Evolutionary conservation across 2,329 filamentous ascomycete species (phyloP), one percentile per base, ranked within the genome.

Genomic region (Penicillium vulpinum): DNA sequence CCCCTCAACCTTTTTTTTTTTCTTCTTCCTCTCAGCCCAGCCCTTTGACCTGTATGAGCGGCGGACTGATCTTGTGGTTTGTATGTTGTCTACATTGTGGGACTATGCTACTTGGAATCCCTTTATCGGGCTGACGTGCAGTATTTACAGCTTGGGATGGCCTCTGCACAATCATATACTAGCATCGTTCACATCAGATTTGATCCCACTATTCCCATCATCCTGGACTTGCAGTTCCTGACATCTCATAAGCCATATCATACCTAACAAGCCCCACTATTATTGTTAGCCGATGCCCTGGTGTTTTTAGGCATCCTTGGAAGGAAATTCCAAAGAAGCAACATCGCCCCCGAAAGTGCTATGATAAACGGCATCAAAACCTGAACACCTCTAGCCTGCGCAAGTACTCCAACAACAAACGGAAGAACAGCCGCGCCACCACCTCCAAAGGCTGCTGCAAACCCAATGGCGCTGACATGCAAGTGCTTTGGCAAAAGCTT

Each of bases 401-500:
- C 78, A 53, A 80, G 73, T 0, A 77, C 77, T 22, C 77, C 78
- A 2, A 79, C 73, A 0, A 71, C 71, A 59, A 80, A 80, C 0
- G 78, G 78, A 24, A 80, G 66, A 16, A 87, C 67, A 1, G 89
- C 87, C 1, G 84, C 88, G 1, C 89, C 89, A 3, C 81, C 82
- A 0, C 88, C 86, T 2, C 88, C 89, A 68, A 91, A 84, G 0
- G 88, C 88, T 0, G 88, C 84, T 0, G 86, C 85, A 62, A 92
- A 90, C 0, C 89, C 88, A 58, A 92, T 88, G 0, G 85, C 84
- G 11, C 82, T 83, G 41, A 91, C 86, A 64, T 92, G 89, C 28
- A 90, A 77, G 59, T 88, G 81, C 29, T 78, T 79, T 0, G 89
- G 88, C 2, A 92, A 76, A 4, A 92, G 77, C 62, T 88, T 90